Evolutionary conservation across 2,329 filamentous ascomycete species (phyloP).

Genomic region (Xylariomycetidae sp.): DNA sequence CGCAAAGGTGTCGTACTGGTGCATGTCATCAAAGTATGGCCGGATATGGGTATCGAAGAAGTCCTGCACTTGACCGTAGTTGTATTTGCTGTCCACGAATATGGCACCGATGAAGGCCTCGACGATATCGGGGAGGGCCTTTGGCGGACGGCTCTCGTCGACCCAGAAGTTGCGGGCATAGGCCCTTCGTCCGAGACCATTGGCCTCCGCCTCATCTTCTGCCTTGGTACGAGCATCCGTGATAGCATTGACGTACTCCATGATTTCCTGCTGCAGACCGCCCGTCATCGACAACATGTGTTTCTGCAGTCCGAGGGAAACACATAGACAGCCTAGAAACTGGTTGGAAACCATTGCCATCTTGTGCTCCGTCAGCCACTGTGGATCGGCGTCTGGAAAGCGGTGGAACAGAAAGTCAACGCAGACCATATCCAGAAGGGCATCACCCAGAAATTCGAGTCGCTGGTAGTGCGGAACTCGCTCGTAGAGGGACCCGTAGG

Average conservation of each 20-base stretch:
- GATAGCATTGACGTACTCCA: conserved; percentile 53
- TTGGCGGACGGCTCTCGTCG: conserved; percentile 57
- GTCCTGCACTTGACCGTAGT: conserved; percentile 63
- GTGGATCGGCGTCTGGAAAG: conserved; percentile 76
- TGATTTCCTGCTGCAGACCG: conserved; percentile 38
- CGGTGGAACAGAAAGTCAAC: conserved; percentile 75
- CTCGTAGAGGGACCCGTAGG: conserved; percentile 68
- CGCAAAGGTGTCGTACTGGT: conserved; percentile 79
- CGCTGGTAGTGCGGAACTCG: conserved; percentile 84
- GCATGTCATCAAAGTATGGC: conserved; percentile 80
- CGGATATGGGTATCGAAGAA: conserved; percentile 75
- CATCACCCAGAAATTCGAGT: conserved; percentile 86
- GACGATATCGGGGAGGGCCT: conserved; percentile 75
- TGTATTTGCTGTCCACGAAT: conserved; percentile 82
- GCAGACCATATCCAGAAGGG: conserved; percentile 53
- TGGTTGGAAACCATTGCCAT: conserved; percentile 99
- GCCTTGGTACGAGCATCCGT: conserved; percentile 39
- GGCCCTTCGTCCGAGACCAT: conserved; percentile 29
- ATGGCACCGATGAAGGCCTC: conserved; percentile 86
- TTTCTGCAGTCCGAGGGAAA: conserved; percentile 69
- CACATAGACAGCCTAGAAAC: conserved; percentile 78
- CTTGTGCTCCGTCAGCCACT: conserved; percentile 98
- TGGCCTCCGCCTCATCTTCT: conserved; percentile 29
- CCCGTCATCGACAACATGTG: conserved; percentile 57
- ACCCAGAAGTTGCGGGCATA: conserved; percentile 65